Evolutionary conservation across 1,284 basidiomycete genomes (phyloP).

Genomic region (Tremellales sp.): DNA sequence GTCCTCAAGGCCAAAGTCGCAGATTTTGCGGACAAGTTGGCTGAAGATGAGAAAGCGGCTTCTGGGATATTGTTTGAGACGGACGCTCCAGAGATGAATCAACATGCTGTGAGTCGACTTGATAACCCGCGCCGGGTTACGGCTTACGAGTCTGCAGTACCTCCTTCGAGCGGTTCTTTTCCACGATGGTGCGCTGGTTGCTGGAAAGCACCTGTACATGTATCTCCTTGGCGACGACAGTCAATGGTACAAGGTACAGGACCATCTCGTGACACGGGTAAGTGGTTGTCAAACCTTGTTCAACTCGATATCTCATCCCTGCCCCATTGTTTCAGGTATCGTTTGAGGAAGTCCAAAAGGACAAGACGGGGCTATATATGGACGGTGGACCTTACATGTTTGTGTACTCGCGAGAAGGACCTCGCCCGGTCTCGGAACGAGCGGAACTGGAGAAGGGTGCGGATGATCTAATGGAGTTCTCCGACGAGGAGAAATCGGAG

Average conservation of each 20-base stretch:
- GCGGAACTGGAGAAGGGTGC: too few species aligned
- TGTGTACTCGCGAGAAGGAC: constrained; percentile 29
- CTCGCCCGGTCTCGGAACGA: too few species aligned
- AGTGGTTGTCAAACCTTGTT: constrained; percentile 1
- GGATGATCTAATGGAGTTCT: too few species aligned
- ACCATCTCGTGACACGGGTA: constrained; percentile 28
- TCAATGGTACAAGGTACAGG: constrained; percentile 40
- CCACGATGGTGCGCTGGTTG: constrained; percentile 38
- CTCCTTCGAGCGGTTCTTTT: constrained; percentile 31
- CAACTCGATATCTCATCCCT: background rate
- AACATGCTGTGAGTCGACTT: constrained; percentile 33
- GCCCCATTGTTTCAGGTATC: constrained; percentile 16
- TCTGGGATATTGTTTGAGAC: constrained; percentile 30
- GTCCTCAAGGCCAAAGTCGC: constrained; percentile 20
- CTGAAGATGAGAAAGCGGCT: constrained; percentile 16
- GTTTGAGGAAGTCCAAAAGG: constrained; percentile 26
- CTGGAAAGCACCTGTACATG: constrained; percentile 32
- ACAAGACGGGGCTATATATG: constrained; percentile 40
- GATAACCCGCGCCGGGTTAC: too few species aligned
- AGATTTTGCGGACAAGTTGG: constrained; percentile 23
- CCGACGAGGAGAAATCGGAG: too few species aligned
- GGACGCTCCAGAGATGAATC: constrained; percentile 26
- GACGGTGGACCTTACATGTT: constrained; percentile 43
- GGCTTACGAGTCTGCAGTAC: too few species aligned
- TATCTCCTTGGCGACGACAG: constrained; percentile 29